A percentile compares a stretch with the other conserved stretches of the same genome.
These are phyloP conservation scores for Calamus simplicifolius DNA, from an alignment of 176 grass and related monocot species.

Conservation along the genomic window DNA sequence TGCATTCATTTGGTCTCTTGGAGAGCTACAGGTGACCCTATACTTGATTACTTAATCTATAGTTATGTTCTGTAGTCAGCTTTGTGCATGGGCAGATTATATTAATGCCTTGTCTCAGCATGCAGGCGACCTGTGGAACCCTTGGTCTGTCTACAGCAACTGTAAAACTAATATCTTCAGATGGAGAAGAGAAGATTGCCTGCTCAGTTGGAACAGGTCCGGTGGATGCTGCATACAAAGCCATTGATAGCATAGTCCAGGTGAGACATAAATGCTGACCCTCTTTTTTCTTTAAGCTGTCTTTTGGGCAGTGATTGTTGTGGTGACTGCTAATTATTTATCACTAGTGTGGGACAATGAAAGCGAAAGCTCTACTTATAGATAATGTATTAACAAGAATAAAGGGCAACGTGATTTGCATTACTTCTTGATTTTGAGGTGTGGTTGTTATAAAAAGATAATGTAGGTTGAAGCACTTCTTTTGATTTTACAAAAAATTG, in stretches of 20 bases:
- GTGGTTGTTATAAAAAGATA: no score
- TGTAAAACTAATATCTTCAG: slow-evolving; percentile 65
- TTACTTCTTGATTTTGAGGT: no score
- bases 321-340: no score
- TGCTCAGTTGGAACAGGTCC: slow-evolving; percentile 77
- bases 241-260: slow-evolving; percentile 87
- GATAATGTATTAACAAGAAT: no score
- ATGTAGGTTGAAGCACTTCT: no score
- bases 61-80: no score
- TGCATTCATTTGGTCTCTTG: slow-evolving; percentile 87
- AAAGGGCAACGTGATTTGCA: no score
- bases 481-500: no score
- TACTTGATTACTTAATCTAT: not conserved
- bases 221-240: slow-evolving; percentile 97
- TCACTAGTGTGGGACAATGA: no score
- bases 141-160: slow-evolving; percentile 85
- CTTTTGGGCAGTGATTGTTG: no score
- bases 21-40: slow-evolving; percentile 63
- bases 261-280: slow-evolving; percentile 10
- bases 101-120: not conserved
- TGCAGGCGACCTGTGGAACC: slow-evolving; percentile 86
- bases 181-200: slow-evolving; percentile 74
- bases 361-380: no score
- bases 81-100: not conserved
- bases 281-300: no score